A percentile compares a stretch with the other conserved stretches of the same genome.
Conservation (phyloP, 768 basidiomycete species). For the Candolleomyces aberdarensis region DNA sequence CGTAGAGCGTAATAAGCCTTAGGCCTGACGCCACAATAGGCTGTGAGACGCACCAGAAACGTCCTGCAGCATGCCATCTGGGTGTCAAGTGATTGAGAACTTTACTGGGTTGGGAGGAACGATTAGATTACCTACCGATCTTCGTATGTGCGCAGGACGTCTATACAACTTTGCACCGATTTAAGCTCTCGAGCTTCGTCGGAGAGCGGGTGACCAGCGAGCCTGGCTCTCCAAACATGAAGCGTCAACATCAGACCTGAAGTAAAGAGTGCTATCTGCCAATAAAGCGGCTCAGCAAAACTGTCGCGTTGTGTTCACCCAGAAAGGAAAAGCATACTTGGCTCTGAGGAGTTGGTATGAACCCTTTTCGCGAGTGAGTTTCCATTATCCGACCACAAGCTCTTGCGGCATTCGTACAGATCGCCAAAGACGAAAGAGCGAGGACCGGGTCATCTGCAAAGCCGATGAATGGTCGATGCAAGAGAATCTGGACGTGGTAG, state of each 20-base stretch:
- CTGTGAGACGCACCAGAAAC: neutral
- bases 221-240: neutral
- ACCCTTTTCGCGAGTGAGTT: neutral
- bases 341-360: neutral
- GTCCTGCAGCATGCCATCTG: neutral
- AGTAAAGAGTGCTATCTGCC: neutral
- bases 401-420: neutral
- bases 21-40: no score
- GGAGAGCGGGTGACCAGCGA: neutral
- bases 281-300: neutral
- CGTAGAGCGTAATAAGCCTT: no score
- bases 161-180: constrained; percentile 1
- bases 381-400: constrained; percentile 3
- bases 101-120: neutral
- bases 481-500: constrained; percentile 1
- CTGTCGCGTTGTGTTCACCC: no score
- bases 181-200: neutral
- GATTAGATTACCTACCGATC: neutral
- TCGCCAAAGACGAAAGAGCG: neutral
- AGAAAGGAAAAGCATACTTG: neutral
- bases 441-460: neutral
- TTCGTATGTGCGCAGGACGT: neutral
- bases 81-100: neutral
- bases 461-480: neutral
- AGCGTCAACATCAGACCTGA: neutral